Base-by-base conservation (phyloP, 805 yeast species). In the Candida sithepensis region DNA sequence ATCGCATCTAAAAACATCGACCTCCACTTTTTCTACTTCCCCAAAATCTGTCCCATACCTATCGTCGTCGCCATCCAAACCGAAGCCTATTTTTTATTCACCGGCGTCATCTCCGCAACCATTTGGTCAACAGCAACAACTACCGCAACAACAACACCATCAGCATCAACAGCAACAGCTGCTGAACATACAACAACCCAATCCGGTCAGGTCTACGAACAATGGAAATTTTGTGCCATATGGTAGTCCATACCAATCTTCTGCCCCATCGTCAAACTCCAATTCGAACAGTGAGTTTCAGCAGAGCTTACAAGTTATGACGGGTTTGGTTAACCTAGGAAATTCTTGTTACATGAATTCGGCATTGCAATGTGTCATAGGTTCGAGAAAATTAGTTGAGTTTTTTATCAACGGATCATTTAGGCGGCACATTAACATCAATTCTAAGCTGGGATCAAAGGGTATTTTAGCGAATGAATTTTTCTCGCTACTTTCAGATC, bases 301-400 rank as follows among this genome's bases (percentile, higher is more conserved):
- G 26, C 59, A 53, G 41, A 58, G 58, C 36, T 43, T 65, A 23
- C 67, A 71, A 47, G 75, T 82, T 44, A 70, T 81, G 18, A 81
- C 90, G 0, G 97, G 98, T 0, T 70, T 91, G 5, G 71, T 74
- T 13, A 91, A 91, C 62, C 70, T 91, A 51, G 96, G 97, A 2
- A 92, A 92, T 59, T 86, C 96, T 0, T 91, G 97, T 64, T 91
- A 91, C 65, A 85, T 91, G 90, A 91, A 91, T 66, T 85, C 96
- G 55, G 75, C 86, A 3, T 65, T 91, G n/a, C 98, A 91, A 67
- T 88, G 97, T 64, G 63, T 92, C 32, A 74, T 84, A 3, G 91
- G 92, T 0, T 82, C 92, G 0, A 80, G 81, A 1, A 82, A 80
- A 49, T 67, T 91, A 23, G 74, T 84, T 2, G 72, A 70, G 41